Base-by-base conservation (phyloP, 2,329 filamentous ascomycete genomes). In the Ramularia collo-cygni region DNA sequence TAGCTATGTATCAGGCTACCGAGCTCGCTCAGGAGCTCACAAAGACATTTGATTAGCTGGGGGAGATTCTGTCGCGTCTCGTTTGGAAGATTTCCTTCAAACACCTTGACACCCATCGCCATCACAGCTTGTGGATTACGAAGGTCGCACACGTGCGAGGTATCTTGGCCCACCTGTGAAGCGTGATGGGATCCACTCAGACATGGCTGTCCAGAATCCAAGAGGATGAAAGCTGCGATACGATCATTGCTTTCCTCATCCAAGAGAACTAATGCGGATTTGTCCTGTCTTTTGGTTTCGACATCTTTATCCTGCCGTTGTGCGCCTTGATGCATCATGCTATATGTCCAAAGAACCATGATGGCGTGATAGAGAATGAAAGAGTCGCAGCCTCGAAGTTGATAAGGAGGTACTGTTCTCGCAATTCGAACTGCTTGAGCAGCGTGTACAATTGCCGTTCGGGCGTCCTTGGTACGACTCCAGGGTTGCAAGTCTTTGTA, bases 41-140 rank as follows among this genome's bases (percentile, higher is more conserved):
- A 48, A 26, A 55, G 15, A 4, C 39, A 46, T 35, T 42, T 42
- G 16, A 50, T 47, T 41, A 55, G 41, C 37, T 51, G 48, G 30
- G 48, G 46, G 24, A 52, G 28, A 12, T 45, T 46, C 14, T 46
- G 34, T 18, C 44, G 35, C 19, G 26, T 42, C 17, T 51, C 45
- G 12, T 46, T 46, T 4, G 50, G 48, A 35, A 45, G 47, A 34
- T 53, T 54, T 1, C 36, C 41, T 37, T 52, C 50, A 9, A 52
- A 38, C 12, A 48, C 42, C 5, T 33, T 30, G 9, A 47, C 40
- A 2, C 49, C 47, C 9, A 53, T 37, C 8, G 26, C 32, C 44
- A 52, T 48, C 2, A 53, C 43, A 21, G 35, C 28, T 17, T 44
- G 38, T 8, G 47, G 44, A 27, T 52, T 35, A 10, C 40, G 30